Base-by-base conservation (phyloP, 2,329 filamentous ascomycete species). In the Diaporthe citri region DNA sequence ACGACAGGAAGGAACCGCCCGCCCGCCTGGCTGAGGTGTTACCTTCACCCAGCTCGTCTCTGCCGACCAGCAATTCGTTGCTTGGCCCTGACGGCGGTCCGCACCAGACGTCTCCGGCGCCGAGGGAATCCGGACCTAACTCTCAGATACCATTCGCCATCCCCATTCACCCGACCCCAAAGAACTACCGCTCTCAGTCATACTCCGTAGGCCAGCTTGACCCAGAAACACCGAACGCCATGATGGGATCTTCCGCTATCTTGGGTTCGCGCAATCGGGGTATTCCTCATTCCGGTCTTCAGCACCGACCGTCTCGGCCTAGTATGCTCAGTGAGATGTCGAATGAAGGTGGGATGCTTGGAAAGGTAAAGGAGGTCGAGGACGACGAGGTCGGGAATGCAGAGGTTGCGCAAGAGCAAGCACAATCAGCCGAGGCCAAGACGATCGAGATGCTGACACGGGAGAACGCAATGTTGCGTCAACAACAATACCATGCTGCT, bases 191-290 rank as follows among this genome's bases (percentile, higher is more conserved):
- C 57, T 99, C 97, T 8, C 95, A 98, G 83, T 98, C 97, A 6
- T 98, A 98, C 83, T 98, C 96, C 0, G 96, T 97, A 64, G 96
- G 96, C 6, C 96, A 98, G 82, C 87, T 95, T 76, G 95, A 98
- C 71, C 90, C 92, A 1, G 94, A 96, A 75, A 84, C 84, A 1
- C 80, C 84, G 20, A 80, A 80, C 4, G 78, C 86, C 36, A 80
- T 84, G 3, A 84, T 88, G 82, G 85, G 83, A 73, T 82, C 88
- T 4, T 85, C 89, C 5, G 84, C 89, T 4, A 84, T 88, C 31
- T 82, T 90, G 56, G 82, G 86, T 17, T 86, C 88, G n/a, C 87
- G 90, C 64, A 84, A 87, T 66, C 87, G 89, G 67, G 80, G 86
- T 48, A 79, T 87, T n/a, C 88, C 89, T 31, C 91, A 93, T 77